Percentiles rank a stretch among this genome's conserved stretches.
phyloP scores from a whole-genome alignment of 768 basidiomycete genomes.

The Tricholoma matsutake region DNA sequence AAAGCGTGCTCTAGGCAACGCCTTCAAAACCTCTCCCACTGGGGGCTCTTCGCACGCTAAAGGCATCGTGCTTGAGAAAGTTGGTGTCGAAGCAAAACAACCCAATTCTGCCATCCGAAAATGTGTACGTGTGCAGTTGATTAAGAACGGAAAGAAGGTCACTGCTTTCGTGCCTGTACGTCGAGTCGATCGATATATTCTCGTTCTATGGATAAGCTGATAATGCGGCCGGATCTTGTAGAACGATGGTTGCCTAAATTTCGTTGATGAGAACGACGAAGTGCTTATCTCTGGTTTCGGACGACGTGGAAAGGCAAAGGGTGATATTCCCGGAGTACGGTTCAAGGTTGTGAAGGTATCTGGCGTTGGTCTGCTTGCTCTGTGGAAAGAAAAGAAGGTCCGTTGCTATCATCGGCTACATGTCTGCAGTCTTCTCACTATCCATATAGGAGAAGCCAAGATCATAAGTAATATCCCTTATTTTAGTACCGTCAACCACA shows the following conservation, averaged over 20 bases:
- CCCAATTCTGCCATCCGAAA: conserved; percentile 99
- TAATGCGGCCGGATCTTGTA: conserved; percentile 22
- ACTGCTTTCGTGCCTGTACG: conserved; percentile 98
- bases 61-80: conserved; percentile 99
- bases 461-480: conserved; percentile 30
- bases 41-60: conserved; percentile 99
- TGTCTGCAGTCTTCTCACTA: background rate
- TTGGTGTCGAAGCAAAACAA: conserved; percentile 99
- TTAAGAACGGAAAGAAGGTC: conserved; percentile 99
- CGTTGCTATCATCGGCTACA: conserved; percentile 20
- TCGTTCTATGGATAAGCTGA: background rate
- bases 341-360: conserved; percentile 99
- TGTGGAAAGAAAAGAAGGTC: conserved; percentile 99
- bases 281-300: conserved; percentile 99
- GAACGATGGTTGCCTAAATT: conserved; percentile 98
- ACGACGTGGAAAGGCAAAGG: conserved; percentile 99
- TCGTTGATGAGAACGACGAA: conserved; percentile 99
- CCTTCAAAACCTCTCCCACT: conserved; percentile 99
- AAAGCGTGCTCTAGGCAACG: conserved; percentile 98
- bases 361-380: conserved; percentile 94
- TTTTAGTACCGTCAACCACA: conserved; percentile 8
- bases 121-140: conserved; percentile 99
- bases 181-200: conserved; percentile 15
- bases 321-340: conserved; percentile 99
- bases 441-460: conserved; percentile 67